Percentiles rank a stretch among this genome's conserved stretches.
These are phyloP conservation scores for Hemisphaericaspora subhashii DNA, from an alignment of 1,139 yeast genomes.

Conservation along the genomic window DNA sequence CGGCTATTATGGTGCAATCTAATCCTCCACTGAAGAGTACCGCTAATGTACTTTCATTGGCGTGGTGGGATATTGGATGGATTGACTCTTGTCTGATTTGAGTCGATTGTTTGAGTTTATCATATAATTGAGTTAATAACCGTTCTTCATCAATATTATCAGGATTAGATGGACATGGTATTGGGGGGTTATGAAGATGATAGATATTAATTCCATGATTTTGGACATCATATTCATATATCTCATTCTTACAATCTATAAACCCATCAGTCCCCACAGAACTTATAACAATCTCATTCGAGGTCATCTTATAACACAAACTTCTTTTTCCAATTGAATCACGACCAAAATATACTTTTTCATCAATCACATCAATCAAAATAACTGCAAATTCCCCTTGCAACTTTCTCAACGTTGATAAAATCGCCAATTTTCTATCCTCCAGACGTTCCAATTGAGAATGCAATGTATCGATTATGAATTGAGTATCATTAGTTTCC, in stretches of 20 bases:
- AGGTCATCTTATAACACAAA: constrained; percentile 43
- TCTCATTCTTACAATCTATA: constrained; percentile 54
- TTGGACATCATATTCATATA: constrained; percentile 42
- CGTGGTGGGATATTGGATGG: constrained; percentile 46
- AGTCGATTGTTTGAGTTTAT: constrained; percentile 41
- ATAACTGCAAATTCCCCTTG: constrained; percentile 84
- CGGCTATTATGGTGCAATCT: constrained; percentile 82
- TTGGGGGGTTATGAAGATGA: constrained; percentile 7
- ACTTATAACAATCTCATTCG: constrained; percentile 44
- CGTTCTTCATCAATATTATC: not conserved
- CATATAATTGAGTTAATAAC: constrained; percentile 19
- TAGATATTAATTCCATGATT: constrained; percentile 11
- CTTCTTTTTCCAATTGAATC: constrained; percentile 84
- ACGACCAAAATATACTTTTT: constrained; percentile 70
- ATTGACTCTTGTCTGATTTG: constrained; percentile 55
- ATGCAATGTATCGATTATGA: constrained; percentile 22
- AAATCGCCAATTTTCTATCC: constrained; percentile 27
- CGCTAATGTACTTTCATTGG: constrained; percentile 45
- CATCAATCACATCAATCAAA: constrained; percentile 38
- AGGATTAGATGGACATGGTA: not conserved
- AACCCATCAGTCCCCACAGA: constrained; percentile 42
- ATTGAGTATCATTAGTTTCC: constrained; percentile 36
- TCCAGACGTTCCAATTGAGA: constrained; percentile 11
- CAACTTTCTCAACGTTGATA: constrained; percentile 36
- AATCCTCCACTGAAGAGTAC: constrained; percentile 91